Percentiles rank a stretch among this genome's conserved stretches.
Evolutionary conservation across 2,329 filamentous ascomycete species (phyloP).

Genomic region (Fusarium pseudocircinatum): DNA sequence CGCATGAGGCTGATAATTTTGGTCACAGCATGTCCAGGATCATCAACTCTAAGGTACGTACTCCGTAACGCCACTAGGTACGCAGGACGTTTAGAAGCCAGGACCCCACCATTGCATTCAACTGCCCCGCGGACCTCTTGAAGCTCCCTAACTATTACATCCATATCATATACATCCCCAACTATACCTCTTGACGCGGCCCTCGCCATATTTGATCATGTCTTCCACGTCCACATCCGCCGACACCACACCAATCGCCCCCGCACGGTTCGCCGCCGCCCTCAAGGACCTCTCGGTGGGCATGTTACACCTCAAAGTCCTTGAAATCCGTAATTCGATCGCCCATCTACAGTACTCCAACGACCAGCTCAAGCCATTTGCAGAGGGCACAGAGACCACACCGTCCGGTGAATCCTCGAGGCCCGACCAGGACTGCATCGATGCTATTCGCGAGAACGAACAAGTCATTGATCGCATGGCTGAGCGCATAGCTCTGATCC

Average conservation of each 20-base stretch:
- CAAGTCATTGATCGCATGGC: conserved; percentile 74
- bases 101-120: conserved; percentile 30
- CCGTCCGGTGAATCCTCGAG: conserved; percentile 26
- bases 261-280: conserved; percentile 72
- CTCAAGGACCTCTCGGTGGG: conserved; percentile 72
- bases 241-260: conserved; percentile 68
- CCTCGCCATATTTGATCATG: conserved; percentile 54
- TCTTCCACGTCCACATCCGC: conserved; percentile 63
- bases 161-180: background rate
- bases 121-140: conserved; percentile 25
- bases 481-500: conserved; percentile 71
- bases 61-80: too few relatives aligned
- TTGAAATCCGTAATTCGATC: conserved; percentile 80
- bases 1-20: conserved; percentile 38
- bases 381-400: conserved; percentile 58
- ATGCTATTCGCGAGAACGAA: conserved; percentile 79
- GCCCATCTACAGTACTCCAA: conserved; percentile 79
- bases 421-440: conserved; percentile 75
- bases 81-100: conserved; percentile 28
- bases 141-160: background rate
- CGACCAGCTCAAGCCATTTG: conserved; percentile 75
- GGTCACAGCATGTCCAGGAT: conserved; percentile 16
- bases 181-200: background rate
- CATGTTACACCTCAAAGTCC: conserved; percentile 76
- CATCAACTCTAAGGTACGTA: conserved; percentile 31